phyloP scores from a whole-genome alignment of 2,329 filamentous ascomycete species.

The Aspergillus novofumigatus region DNA sequence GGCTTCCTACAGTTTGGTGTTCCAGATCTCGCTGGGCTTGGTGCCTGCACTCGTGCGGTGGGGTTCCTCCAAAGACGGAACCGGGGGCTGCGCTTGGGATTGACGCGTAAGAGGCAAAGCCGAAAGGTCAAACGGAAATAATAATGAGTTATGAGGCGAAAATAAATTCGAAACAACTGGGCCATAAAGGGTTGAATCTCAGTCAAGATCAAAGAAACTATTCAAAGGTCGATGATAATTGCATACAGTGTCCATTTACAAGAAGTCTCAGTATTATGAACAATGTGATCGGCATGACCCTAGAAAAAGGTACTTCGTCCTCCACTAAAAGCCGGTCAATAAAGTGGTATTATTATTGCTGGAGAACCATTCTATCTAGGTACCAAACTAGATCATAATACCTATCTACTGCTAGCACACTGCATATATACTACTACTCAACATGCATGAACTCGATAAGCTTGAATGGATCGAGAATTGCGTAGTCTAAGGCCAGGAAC shows the following conservation, averaged over 20 bases:
- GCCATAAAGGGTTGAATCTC: not conserved
- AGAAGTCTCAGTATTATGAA: not conserved
- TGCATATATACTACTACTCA: not conserved
- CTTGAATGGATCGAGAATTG: not conserved
- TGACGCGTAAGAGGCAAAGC: constrained; percentile 19
- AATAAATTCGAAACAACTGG: not conserved
- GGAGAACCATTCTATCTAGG: not conserved
- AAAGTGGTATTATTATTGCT: not conserved
- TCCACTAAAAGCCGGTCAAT: not conserved
- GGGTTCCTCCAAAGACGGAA: constrained; percentile 16
- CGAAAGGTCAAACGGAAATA: not conserved
- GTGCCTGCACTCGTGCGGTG: constrained; percentile 21
- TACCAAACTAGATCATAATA: not conserved
- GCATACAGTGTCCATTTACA: not conserved
- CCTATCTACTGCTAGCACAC: too few relatives aligned
- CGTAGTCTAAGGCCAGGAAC: not conserved
- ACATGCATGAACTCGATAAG: not conserved
- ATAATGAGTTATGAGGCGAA: not conserved
- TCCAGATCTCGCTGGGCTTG: constrained; percentile 11
- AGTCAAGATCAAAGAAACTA: not conserved
- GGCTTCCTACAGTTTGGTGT: not conserved
- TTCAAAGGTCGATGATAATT: not conserved
- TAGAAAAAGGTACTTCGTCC: not conserved
- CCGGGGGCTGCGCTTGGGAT: constrained; percentile 13
- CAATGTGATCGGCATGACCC: not conserved